Percentiles rank a stretch among this genome's conserved stretches.
Conservation (phyloP, 345 rosid genomes). For the Citrus trifoliata region DNA sequence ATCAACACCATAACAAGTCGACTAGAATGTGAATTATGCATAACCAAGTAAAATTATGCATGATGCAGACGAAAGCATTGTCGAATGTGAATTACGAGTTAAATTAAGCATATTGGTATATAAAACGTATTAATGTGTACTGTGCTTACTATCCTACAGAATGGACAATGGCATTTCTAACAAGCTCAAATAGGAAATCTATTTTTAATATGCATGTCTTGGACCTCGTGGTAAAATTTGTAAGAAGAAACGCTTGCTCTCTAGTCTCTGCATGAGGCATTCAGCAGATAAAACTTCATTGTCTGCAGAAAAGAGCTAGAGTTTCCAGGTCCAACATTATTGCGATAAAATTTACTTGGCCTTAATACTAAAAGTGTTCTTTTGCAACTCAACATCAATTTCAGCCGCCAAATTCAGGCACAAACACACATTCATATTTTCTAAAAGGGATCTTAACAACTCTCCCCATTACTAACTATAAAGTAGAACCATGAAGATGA, state of each 20-base stretch:
- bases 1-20: not conserved
- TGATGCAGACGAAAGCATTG: not conserved
- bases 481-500: no score
- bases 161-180: not conserved
- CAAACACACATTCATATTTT: not conserved
- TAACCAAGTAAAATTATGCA: not conserved
- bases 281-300: not conserved
- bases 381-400: not conserved
- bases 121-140: not conserved
- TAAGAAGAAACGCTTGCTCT: not conserved
- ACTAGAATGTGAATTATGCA: not conserved
- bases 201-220: no score
- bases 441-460: no score
- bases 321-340: not conserved
- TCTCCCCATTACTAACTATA: no score
- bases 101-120: not conserved
- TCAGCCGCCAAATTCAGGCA: not conserved
- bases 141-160: not conserved
- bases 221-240: no score
- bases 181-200: not conserved
- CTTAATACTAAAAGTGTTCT: no score
- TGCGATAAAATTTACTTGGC: not conserved
- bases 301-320: not conserved
- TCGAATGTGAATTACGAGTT: not conserved
- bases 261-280: not conserved